Evolutionary conservation across 257 asterid species (phyloP).

Genomic region (Galeopsis tetrahit): DNA sequence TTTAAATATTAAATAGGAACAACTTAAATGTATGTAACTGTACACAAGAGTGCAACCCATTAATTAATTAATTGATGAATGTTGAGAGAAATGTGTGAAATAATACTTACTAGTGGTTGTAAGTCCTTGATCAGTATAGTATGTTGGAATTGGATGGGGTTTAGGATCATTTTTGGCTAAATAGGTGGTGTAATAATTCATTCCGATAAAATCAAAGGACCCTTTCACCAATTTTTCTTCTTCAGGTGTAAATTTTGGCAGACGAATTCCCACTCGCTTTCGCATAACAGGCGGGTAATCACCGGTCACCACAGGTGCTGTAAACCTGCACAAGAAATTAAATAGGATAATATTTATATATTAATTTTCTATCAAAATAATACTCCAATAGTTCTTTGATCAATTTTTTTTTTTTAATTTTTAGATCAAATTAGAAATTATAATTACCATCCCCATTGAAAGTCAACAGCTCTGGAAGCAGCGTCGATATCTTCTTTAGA

Average conservation of each 20-base stretch:
- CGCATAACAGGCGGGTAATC: constrained; percentile 33
- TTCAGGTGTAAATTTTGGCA: constrained; percentile 19
- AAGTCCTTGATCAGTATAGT: neutral
- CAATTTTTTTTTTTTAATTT: neutral
- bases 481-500: constrained; percentile 8
- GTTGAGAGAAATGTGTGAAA: too few relatives aligned
- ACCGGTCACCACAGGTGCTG: constrained; percentile 29
- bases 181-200: constrained; percentile 41
- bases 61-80: too few relatives aligned
- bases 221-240: constrained; percentile 10
- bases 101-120: constrained; percentile 8
- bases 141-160: neutral
- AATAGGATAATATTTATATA: neutral
- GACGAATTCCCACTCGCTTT: neutral
- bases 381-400: too few relatives aligned
- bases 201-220: constrained; percentile 37
- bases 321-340: constrained; percentile 19
- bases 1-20: too few relatives aligned
- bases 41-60: too few relatives aligned
- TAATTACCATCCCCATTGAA: constrained; percentile 38
- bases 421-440: neutral
- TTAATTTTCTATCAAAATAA: too few relatives aligned
- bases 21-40: too few relatives aligned
- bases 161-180: constrained; percentile 9
- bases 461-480: constrained; percentile 36